These are phyloP conservation scores for Globisporangium nagaii DNA, from an alignment of 352 stramenopile species.

Conservation along the genomic window DNA sequence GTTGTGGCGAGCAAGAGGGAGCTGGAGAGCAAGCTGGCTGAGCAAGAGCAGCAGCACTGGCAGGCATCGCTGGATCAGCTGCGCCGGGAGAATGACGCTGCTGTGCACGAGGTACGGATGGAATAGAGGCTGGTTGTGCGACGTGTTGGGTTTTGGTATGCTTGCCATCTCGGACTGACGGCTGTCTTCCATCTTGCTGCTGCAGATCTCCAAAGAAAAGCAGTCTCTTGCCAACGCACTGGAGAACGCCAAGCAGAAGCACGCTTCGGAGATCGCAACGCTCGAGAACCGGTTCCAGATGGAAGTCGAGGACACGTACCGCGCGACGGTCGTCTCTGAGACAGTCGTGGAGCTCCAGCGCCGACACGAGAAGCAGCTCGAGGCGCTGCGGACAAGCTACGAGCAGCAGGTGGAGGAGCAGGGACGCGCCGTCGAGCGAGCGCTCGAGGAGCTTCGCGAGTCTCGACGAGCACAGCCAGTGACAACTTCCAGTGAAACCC, in stretches of 20 bases:
- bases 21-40: conserved; percentile 4
- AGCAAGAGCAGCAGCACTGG: conserved; percentile 14
- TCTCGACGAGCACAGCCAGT: not conserved
- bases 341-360: conserved; percentile 9
- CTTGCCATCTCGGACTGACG: too few relatives aligned
- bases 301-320: conserved; percentile 8
- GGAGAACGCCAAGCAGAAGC: not conserved
- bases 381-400: conserved; percentile 14
- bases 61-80: conserved; percentile 5
- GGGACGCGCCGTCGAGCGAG: conserved; percentile 11
- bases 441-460: conserved; percentile 2
- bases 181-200: too few relatives aligned
- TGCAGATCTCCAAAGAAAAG: conserved; percentile 5
- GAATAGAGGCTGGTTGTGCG: too few relatives aligned
- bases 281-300: conserved; percentile 6
- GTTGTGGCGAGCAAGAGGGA: not conserved
- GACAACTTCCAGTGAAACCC: conserved; percentile 9
- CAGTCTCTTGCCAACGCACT: not conserved
- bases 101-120: conserved; percentile 4
- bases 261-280: not conserved
- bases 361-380: conserved; percentile 14
- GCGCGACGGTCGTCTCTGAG: conserved; percentile 9
- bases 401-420: conserved; percentile 20
- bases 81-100: not conserved
- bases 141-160: too few relatives aligned